Base-by-base conservation (phyloP, 208 protist species). In the Tritrichomonas musculus region DNA sequence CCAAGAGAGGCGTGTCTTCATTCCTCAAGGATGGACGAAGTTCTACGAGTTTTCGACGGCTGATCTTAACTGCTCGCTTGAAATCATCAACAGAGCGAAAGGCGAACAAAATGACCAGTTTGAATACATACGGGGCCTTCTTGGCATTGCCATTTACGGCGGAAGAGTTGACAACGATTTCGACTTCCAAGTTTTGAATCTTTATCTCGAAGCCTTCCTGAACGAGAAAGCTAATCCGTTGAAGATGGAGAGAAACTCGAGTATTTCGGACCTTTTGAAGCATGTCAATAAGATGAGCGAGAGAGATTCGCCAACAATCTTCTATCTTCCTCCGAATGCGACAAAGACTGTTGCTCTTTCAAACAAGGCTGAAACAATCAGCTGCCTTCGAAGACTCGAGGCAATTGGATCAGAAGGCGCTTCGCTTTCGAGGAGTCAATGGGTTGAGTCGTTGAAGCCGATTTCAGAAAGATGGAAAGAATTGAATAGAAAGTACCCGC, bases 1-100 rank as follows among this genome's bases (percentile, higher is more conserved):
- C 65, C 98, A 98, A 95, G 98, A 99, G 94, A 96, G 98, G 9
- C 96, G 97, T 92, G 98, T 97, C 1, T 99, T 98, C 95, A 97
- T 98, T 30, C 98, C 98, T 44, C 98, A 99, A 92, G 98, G 98
- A 14, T 99, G 98, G 98, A 97, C 97, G 53, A 98, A 98, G 94
- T 97, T 97, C 93, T 99, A 99, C 96, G 98, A 99, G 95, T 97
- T 99, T 82, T 98, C 97, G 0, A 94, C 96, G 17, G 95, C 97
- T 1, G 98, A 99, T 95, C 95, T 99, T 0, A 97, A 97, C 93
- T 96, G 97, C 30, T 96, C 96, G 3, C 94, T 96, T 8, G 96
- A 98, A 94, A 97, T 99, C 93, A 97, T 99, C 64, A 92, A 97
- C 25, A 95, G 96, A 2, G 55, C 49, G 2, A 69, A 92, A 30